Percentiles rank a stretch among this genome's conserved stretches.
Evolutionary conservation across 2,329 filamentous ascomycete genomes (phyloP).

Genomic region (Botrytis fabae): DNA sequence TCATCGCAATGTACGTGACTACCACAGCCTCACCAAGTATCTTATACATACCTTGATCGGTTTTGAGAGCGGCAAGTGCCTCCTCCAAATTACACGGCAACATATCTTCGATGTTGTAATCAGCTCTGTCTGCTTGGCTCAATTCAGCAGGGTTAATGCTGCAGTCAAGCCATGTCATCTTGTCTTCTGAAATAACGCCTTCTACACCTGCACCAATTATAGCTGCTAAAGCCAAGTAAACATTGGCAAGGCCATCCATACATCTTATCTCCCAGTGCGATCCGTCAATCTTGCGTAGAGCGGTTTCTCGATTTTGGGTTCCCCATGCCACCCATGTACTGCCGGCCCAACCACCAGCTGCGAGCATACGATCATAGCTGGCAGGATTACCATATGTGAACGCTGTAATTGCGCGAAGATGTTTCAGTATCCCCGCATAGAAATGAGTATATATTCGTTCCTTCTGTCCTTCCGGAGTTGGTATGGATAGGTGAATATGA

Average conservation of each 20-base stretch:
- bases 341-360: background rate
- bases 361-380: conserved; percentile 11
- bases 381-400: conserved; percentile 14
- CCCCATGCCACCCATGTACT: conserved; percentile 26
- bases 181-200: conserved; percentile 39
- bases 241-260: conserved; percentile 27
- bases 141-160: conserved; percentile 54
- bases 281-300: conserved; percentile 8
- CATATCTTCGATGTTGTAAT: conserved; percentile 54
- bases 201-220: conserved; percentile 16
- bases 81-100: conserved; percentile 57
- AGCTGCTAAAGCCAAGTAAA: conserved; percentile 15
- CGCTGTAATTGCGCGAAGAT: conserved; percentile 19
- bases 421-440: conserved; percentile 23
- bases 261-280: conserved; percentile 24
- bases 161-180: conserved; percentile 55
- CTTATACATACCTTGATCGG: conserved; percentile 49
- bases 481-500: conserved; percentile 24
- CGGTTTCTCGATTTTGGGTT: background rate
- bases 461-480: conserved; percentile 24
- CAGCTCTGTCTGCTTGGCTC: conserved; percentile 47
- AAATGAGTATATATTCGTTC: conserved; percentile 40
- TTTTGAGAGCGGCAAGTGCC: conserved; percentile 53
- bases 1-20: conserved; percentile 57
- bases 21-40: conserved; percentile 54